Evolutionary conservation across 2,329 filamentous ascomycete genomes (phyloP).

Genomic region (Diaporthe nobilis): DNA sequence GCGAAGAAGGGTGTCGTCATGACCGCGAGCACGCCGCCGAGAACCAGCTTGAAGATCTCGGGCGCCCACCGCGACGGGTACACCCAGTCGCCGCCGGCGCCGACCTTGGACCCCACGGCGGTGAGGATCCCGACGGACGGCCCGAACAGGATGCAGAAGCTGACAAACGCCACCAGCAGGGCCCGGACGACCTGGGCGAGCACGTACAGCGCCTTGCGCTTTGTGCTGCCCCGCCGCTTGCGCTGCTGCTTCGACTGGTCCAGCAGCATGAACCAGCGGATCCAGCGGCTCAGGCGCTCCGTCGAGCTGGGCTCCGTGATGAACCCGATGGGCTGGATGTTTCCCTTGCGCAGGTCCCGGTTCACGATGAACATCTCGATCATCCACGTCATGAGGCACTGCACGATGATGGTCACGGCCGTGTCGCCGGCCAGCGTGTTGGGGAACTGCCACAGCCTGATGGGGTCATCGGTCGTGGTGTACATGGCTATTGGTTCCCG

Average conservation of each 20-base stretch:
- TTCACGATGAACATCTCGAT: conserved; percentile 63
- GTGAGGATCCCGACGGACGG: conserved; percentile 59
- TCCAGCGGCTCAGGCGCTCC: conserved; percentile 39
- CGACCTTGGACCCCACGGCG: conserved; percentile 51
- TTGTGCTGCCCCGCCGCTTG: conserved; percentile 47
- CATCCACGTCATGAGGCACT: conserved; percentile 66
- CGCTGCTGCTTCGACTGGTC: conserved; percentile 48
- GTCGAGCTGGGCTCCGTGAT: conserved; percentile 52
- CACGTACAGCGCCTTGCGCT: conserved; percentile 53
- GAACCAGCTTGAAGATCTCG: conserved; percentile 64
- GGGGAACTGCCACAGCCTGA: conserved; percentile 64
- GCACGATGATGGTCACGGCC: conserved; percentile 65
- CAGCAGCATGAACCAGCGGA: conserved; percentile 62
- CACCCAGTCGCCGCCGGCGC: conserved; percentile 58
- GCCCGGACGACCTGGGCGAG: conserved; percentile 54
- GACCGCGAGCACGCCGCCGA: conserved; percentile 61
- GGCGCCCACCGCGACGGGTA: conserved; percentile 61
- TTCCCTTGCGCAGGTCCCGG: conserved; percentile 59
- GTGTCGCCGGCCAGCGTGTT: conserved; percentile 66
- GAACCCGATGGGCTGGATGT: conserved; percentile 63
- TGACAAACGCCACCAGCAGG: conserved; percentile 53
- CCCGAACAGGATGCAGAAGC: conserved; percentile 61
- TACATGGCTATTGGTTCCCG: conserved; percentile 60
- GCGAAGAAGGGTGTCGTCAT: conserved; percentile 64
- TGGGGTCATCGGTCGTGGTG: conserved; percentile 57